Conservation (phyloP, 495 filamentous ascomycete genomes). For the Glonium stellatum region DNA sequence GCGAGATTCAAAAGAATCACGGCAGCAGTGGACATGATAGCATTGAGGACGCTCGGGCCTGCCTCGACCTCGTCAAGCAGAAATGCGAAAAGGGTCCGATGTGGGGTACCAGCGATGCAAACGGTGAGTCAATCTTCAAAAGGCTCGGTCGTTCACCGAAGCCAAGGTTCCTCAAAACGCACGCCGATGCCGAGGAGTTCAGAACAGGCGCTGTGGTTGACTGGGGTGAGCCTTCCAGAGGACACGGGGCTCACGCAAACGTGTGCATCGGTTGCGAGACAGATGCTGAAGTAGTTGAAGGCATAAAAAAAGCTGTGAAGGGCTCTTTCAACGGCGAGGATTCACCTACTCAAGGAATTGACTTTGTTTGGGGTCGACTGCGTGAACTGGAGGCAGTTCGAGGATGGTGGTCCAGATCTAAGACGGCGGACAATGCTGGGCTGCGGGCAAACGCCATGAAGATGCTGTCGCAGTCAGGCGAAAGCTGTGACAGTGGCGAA, state of each 20-base stretch:
- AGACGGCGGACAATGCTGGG: conserved; percentile 33
- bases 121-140: conserved; percentile 80
- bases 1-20: conserved; percentile 77
- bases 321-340: conserved; percentile 57
- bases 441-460: conserved; percentile 19
- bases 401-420: conserved; percentile 66
- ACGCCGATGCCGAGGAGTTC: conserved; percentile 21
- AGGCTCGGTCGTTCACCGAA: conserved; percentile 57
- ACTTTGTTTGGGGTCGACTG: conserved; percentile 84
- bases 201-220: conserved; percentile 81
- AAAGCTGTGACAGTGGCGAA: conserved; percentile 4
- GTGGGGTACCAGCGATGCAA: conserved; percentile 71
- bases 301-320: conserved; percentile 58
- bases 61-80: conserved; percentile 84
- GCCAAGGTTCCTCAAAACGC: conserved; percentile 47
- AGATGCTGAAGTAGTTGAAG: conserved; percentile 69
- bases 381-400: conserved; percentile 74
- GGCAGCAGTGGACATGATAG: conserved; percentile 72
- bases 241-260: conserved; percentile 62
- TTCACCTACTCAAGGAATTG: conserved; percentile 64
- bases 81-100: conserved; percentile 86
- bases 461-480: conserved; percentile 13
- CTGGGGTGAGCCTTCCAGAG: conserved; percentile 73
- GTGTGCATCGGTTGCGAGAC: conserved; percentile 63
- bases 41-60: conserved; percentile 83